Evolutionary conservation across 2,329 filamentous ascomycete genomes (phyloP).

Genomic region (Rutstroemia sp.): DNA sequence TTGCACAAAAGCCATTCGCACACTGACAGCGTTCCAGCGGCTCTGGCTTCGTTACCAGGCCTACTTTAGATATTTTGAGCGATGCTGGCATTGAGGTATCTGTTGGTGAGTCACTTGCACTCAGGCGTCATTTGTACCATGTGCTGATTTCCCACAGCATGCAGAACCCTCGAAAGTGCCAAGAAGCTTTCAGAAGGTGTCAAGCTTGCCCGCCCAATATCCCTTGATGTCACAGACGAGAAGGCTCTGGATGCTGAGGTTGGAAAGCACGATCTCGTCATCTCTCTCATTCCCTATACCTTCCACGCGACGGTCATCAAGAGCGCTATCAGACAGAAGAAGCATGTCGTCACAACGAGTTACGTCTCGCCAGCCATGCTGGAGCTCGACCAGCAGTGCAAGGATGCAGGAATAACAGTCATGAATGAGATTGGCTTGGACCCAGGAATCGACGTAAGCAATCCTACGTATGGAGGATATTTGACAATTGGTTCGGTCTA

Average conservation of each 20-base stretch:
- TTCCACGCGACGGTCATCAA: constrained; percentile 87
- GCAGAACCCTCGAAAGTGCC: constrained; percentile 71
- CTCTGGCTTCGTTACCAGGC: constrained; percentile 46
- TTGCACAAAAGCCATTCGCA: no score
- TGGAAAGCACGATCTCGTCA: constrained; percentile 70
- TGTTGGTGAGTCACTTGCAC: constrained; percentile 28
- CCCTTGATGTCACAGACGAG: constrained; percentile 75
- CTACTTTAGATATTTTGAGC: constrained; percentile 51
- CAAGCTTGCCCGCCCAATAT: constrained; percentile 66
- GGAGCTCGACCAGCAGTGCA: constrained; percentile 74
- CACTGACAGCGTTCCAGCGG: constrained; percentile 23
- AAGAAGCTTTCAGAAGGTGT: constrained; percentile 67
- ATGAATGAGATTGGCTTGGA: constrained; percentile 89
- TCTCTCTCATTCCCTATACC: constrained; percentile 84
- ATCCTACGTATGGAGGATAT: no score
- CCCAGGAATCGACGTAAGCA: constrained; percentile 53
- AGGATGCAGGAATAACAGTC: constrained; percentile 89
- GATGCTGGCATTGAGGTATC: constrained; percentile 50
- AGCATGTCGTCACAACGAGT: constrained; percentile 89
- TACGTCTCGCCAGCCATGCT: constrained; percentile 91
- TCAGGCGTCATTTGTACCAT: neutral
- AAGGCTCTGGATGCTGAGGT: constrained; percentile 74
- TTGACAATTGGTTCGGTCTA: no score
- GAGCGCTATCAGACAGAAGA: constrained; percentile 86
- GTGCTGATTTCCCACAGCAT: constrained; percentile 46